Conservation (phyloP, 345 rosid genomes). For the Melastoma malabathricum region DNA sequence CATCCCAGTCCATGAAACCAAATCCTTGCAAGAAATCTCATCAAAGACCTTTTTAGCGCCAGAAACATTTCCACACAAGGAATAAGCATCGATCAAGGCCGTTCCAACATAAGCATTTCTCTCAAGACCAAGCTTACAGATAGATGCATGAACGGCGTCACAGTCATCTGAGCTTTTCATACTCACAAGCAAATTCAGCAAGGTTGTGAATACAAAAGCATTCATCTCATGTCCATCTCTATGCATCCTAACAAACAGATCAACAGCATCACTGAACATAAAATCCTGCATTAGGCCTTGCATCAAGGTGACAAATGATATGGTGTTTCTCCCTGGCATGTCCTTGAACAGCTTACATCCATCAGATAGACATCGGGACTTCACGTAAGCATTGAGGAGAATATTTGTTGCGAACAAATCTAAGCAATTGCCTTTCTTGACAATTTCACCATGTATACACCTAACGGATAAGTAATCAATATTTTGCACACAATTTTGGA, state of each 20-base stretch:
- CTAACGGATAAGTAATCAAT: conserved; percentile 25
- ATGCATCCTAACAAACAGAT: conserved; percentile 36
- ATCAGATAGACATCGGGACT: conserved; percentile 16
- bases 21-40: conserved; percentile 47
- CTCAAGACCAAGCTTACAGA: conserved; percentile 55
- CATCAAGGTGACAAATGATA: conserved; percentile 52
- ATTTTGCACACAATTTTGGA: conserved; percentile 47
- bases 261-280: conserved; percentile 26
- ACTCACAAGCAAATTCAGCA: conserved; percentile 46
- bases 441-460: conserved; percentile 39
- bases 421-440: conserved; percentile 57
- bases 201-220: conserved; percentile 55
- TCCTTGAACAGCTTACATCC: conserved; percentile 55
- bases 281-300: conserved; percentile 25
- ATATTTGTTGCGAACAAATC: conserved; percentile 59
- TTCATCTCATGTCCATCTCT: conserved; percentile 70
- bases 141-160: conserved; percentile 43
- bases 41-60: conserved; percentile 47
- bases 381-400: conserved; percentile 41
- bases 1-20: conserved; percentile 85
- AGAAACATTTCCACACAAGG: conserved; percentile 38
- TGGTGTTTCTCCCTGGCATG: conserved; percentile 51
- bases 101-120: conserved; percentile 65
- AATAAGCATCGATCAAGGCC: conserved; percentile 59
- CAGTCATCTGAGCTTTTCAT: conserved; percentile 36